Evolutionary conservation across 1,284 basidiomycete species (phyloP), one percentile per base, ranked within the genome.

Genomic region (Malassezia sp.): DNA sequence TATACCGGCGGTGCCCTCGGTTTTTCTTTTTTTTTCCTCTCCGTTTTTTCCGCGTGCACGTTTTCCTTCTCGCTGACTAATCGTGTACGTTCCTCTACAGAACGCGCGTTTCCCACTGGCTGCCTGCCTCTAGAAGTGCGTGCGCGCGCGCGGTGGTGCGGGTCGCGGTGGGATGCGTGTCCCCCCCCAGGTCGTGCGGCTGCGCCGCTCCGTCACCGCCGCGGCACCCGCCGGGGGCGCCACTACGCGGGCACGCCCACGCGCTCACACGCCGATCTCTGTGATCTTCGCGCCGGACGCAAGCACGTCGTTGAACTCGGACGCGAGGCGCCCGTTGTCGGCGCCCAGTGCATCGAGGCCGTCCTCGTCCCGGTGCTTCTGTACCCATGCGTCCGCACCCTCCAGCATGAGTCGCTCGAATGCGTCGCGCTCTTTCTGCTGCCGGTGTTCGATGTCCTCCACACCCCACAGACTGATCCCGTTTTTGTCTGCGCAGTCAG

Each of bases 381-480:
- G 53, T 5, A 59, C 42, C n/a, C 56, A 54, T 14, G 52, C 45
- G 10, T 54, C 60, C 10, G 40, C 45, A 17, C 51, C 57, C 12
- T 57, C 58, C 8, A 57, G 49, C 54, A 68, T 61, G 21, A 67
- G 53, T 26, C 56, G 56, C 26, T 57, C 61, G 17, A 62, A 60
- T 9, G 65, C 60, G 28, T 63, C 80, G 57, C 75, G 79, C 61
- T 86, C 83, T 61, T 84, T 84, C 28, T 77, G 79, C 68, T 89
- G 85, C 21, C 82, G 81, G 63, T 79, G 80, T 60, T 84, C 76
- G 27, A 93, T 76, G 65, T 93, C 85, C 59, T 83, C 82, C 7
- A 90, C 69, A 27, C 86, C 89, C 93, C 93, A 99, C 33, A 96
- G 74, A 31, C 85, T 90, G 38, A 97, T 77, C 0, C 90, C 89